Evolutionary conservation across 1,284 basidiomycete genomes (phyloP), one percentile per base, ranked within the genome.

Genomic region (Gomphus sp.): DNA sequence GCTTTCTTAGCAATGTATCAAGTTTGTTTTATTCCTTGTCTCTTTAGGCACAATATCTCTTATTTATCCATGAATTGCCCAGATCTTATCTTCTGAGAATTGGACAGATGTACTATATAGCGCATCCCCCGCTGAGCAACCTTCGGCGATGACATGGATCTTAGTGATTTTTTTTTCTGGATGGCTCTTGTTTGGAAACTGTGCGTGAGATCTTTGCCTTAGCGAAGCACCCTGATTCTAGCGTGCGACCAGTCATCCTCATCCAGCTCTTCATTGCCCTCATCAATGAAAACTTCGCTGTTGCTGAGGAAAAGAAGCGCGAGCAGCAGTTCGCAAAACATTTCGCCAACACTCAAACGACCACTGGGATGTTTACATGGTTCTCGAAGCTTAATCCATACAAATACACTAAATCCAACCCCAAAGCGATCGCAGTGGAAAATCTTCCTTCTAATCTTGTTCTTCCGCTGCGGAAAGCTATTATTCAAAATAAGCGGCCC

Each of bases 251-350:
- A 93, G 93, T 95, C 75, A 93, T 98, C 66, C 79, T 98, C n/a
- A 71, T 97, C 59, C 94, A 98, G 67, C 92, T 98, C 87, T 98
- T 98, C 76, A 94, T 99, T 67, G 96, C 95, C 39, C 95, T 98
- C 56, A 95, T 99, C 78, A 94, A 97, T 71, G 95, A 98, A 76
- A 98, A 97, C 72, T 98, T 98, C 66, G 81, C 89, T 48, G 84
- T 98, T 4, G 93, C 93, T 0, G 96, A 98, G 68, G 92, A 96
- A 69, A 81, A 87, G 51, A 98, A 97, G 74, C 84, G 87, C 59
- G 81, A 83, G 51, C 82, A 89, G 64, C 96, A 98, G 71, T 84
- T 90, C 8, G 85, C 77, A 4, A 74, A 80, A 60, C 87, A 84
- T 66, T 64, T 71, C 78, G 31, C 71, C 72, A 43, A 72, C 72